These are phyloP conservation scores for Quercus rubra DNA, from an alignment of 306 rosid genomes.

Conservation along the genomic window DNA sequence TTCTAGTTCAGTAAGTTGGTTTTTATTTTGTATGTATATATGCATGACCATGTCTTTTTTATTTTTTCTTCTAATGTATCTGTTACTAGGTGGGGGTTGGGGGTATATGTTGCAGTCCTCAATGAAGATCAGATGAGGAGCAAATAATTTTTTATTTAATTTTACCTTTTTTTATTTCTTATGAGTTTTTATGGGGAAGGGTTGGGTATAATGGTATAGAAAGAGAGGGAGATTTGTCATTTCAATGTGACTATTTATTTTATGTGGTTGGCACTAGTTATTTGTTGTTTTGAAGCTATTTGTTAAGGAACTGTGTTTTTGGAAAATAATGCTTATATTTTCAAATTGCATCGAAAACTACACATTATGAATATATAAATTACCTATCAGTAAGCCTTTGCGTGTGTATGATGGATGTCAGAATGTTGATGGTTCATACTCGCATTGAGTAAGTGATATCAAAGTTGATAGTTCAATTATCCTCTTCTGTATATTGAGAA, in stretches of 20 bases:
- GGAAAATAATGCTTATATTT: not conserved
- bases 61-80: slow-evolving; percentile 28
- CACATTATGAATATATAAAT: not conserved
- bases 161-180: slow-evolving; percentile 11
- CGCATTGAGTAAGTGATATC: no score
- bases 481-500: no score
- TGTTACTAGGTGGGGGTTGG: slow-evolving; percentile 25
- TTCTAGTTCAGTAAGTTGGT: slow-evolving; percentile 40
- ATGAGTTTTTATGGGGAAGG: slow-evolving; percentile 13
- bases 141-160: slow-evolving; percentile 33
- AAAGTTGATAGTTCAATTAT: no score
- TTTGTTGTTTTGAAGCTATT: slow-evolving; percentile 1
- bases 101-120: slow-evolving; percentile 35
- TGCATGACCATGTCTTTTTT: slow-evolving; percentile 37
- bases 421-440: not conserved
- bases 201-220: slow-evolving; percentile 46
- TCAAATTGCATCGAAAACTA: not conserved
- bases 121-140: slow-evolving; percentile 31
- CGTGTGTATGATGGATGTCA: not conserved
- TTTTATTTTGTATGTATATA: slow-evolving; percentile 41
- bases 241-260: slow-evolving; percentile 22
- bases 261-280: slow-evolving; percentile 26
- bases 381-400: not conserved
- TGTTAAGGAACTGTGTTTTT: slow-evolving; percentile 1
- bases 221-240: slow-evolving; percentile 41